A percentile compares a stretch with the other conserved stretches of the same genome.
Conservation (phyloP, 345 rosid species). For the Carallia brachiata region DNA sequence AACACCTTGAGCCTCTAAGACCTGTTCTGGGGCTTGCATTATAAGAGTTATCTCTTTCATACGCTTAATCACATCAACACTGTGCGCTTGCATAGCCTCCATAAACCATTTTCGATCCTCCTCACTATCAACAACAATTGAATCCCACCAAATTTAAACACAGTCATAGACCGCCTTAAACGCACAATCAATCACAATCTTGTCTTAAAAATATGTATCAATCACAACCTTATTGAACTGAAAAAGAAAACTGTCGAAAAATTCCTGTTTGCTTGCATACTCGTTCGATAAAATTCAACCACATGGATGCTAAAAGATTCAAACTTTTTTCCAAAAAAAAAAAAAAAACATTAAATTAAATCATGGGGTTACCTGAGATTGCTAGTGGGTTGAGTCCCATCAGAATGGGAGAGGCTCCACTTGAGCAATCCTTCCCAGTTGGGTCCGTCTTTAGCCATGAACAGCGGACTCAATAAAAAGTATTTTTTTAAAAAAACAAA, state of each 20-base stretch:
- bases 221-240: not conserved
- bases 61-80: conserved; percentile 64
- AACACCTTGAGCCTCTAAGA: not conserved
- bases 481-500: too few species aligned
- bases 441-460: conserved; percentile 76
- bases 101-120: conserved; percentile 88
- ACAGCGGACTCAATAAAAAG: not conserved
- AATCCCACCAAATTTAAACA: not conserved
- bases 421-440: conserved; percentile 92
- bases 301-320: not conserved
- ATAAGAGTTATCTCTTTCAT: conserved; percentile 44
- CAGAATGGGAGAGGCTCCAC: conserved; percentile 91
- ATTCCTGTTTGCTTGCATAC: too few species aligned
- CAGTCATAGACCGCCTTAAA: not conserved
- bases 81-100: conserved; percentile 93
- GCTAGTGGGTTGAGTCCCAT: conserved; percentile 57
- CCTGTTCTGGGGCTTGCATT: conserved; percentile 2
- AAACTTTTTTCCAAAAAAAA: not conserved
- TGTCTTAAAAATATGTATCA: not conserved
- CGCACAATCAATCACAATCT: not conserved
- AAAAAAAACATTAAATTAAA: not conserved
- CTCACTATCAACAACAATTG: conserved; percentile 43
- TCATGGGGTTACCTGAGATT: conserved; percentile 46
- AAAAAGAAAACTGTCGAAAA: too few species aligned
- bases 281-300: too few species aligned